Base-by-base conservation (phyloP, 1,284 basidiomycete species). In the Ganoderma leucocontextum region DNA sequence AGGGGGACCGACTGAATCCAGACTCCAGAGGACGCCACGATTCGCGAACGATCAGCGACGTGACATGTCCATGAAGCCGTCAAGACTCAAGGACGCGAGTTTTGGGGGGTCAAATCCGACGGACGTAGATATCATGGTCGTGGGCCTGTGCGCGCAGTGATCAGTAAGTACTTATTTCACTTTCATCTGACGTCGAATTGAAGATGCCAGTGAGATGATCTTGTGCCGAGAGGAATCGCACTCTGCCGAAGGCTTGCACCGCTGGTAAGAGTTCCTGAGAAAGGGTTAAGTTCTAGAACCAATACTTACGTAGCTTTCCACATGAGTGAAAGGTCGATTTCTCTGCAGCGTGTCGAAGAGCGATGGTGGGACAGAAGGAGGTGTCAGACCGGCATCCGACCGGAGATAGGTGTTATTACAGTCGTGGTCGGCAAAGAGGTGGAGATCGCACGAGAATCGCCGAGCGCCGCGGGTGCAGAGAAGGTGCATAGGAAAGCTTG, bases 401-500 rank as follows among this genome's bases (percentile, higher is more conserved):
- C 68, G 68, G 71, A 22, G 36, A 60, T 64, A 64, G 13, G 35
- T 19, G 33, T 47, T 39, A 19, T 44, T 33, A 36, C 22, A 60
- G 58, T 60, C 58, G 15, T 25, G 60, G 42, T 69, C 71, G 71
- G 71, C 47, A 60, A 64, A 65, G 62, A 58, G 53, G 71, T 42
- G 69, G 71, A 66, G 64, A 70, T 68, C 52, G 64, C 49, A 38
- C 33, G 49, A 52, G 53, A 15, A 55, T 55, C 62, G 38, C 63
- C 70, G 70, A 69, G 58, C 63, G 67, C 63, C 63, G 65, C 52
- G 68, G 68, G 68, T 63, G 68, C 47, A 57, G 58, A 53, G 64
- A 55, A 57, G 42, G 44, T 35, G 60, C 64, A 47, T 65, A 59
- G 57, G 66, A 59, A 64, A 72, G 71, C 71, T 70, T 72, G 71